These are phyloP conservation scores for Acorus gramineus DNA, from an alignment of 106 monocot species.

Conservation along the genomic window DNA sequence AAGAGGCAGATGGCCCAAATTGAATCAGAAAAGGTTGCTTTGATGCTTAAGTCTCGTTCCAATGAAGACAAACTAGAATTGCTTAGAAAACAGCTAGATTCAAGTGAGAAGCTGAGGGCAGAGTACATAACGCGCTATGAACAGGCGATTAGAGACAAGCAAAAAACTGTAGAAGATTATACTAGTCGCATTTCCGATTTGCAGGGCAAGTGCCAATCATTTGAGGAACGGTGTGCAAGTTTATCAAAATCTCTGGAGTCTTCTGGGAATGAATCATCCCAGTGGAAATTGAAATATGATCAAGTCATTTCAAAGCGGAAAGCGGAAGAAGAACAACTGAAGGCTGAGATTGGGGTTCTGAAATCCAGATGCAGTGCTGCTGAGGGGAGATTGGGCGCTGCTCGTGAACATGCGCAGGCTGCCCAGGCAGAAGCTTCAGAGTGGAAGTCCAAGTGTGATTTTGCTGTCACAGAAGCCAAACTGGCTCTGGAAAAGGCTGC, in stretches of 20 bases:
- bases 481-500: constrained; percentile 69
- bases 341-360: constrained; percentile 50
- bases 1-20: constrained; percentile 43
- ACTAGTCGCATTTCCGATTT: constrained; percentile 52
- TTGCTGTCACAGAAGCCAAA: constrained; percentile 64
- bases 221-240: constrained; percentile 67
- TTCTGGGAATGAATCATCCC: constrained; percentile 38
- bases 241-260: constrained; percentile 47
- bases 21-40: constrained; percentile 54
- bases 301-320: constrained; percentile 33
- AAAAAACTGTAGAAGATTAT: constrained; percentile 74
- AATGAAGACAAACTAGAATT: constrained; percentile 66
- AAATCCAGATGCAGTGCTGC: constrained; percentile 59
- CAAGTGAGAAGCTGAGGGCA: constrained; percentile 70
- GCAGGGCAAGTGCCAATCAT: constrained; percentile 69
- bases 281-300: constrained; percentile 73
- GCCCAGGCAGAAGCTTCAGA: constrained; percentile 79
- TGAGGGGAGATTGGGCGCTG: constrained; percentile 72
- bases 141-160: constrained; percentile 75
- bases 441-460: constrained; percentile 89
- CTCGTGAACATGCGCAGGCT: constrained; percentile 76
- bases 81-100: constrained; percentile 69
- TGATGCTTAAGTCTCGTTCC: constrained; percentile 53
- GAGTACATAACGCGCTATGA: constrained; percentile 90
- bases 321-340: constrained; percentile 65